Evolutionary conservation across 805 yeast genomes (phyloP).

Genomic region (Candida silvicultrix): DNA sequence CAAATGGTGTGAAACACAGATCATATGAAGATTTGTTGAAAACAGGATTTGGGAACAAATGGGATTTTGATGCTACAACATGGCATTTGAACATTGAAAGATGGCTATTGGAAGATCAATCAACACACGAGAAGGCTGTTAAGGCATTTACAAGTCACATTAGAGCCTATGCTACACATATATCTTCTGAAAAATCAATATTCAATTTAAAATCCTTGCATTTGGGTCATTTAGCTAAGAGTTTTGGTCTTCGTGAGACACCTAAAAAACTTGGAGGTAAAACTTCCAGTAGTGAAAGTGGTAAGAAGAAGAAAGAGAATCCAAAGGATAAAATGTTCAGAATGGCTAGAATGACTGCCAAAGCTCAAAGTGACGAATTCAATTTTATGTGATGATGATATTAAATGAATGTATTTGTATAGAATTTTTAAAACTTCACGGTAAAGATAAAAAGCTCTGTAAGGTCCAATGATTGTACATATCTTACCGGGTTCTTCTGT

Average conservation of each 20-base stretch:
- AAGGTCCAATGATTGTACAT: no score
- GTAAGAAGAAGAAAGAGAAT: slow-evolving; percentile 51
- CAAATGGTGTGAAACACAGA: slow-evolving; percentile 42
- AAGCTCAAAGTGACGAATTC: slow-evolving; percentile 64
- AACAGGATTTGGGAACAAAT: slow-evolving; percentile 40
- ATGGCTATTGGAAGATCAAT: slow-evolving; percentile 68
- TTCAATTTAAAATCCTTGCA: slow-evolving; percentile 83
- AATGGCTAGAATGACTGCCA: slow-evolving; percentile 64
- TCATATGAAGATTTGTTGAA: slow-evolving; percentile 41
- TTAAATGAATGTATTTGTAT: no score
- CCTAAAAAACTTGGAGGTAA: slow-evolving; percentile 71
- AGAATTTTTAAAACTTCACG: no score
- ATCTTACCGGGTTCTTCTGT: no score
- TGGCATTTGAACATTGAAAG: slow-evolving; percentile 92
- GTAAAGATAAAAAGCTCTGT: no score
- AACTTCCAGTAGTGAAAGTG: slow-evolving; percentile 25
- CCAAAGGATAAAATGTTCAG: slow-evolving; percentile 69
- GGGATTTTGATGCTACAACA: slow-evolving; percentile 95
- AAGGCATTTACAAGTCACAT: slow-evolving; percentile 84
- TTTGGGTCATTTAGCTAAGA: slow-evolving; percentile 92
- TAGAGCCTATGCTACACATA: slow-evolving; percentile 94
- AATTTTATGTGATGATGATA: slow-evolving; percentile 35
- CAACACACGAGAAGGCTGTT: slow-evolving; percentile 58
- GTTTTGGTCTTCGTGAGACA: slow-evolving; percentile 91
- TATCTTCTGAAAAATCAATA: slow-evolving; percentile 66